phyloP scores from a whole-genome alignment of 768 basidiomycete species.

The Lepiota subincarnata region DNA sequence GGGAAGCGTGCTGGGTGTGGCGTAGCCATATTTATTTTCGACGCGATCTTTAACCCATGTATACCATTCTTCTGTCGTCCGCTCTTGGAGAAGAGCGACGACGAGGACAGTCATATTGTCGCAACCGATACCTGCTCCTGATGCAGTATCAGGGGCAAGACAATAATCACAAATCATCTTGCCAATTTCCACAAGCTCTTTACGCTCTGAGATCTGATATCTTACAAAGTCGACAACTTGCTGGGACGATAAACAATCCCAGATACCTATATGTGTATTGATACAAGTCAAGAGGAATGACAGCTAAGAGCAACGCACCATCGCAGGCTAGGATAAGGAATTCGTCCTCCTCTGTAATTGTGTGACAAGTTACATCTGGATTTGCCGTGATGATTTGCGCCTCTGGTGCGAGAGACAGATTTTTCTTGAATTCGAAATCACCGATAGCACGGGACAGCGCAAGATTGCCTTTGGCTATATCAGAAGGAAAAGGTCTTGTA shows the following conservation, averaged over 20 bases:
- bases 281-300: neutral
- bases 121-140: slow-evolving; percentile 90
- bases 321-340: slow-evolving; percentile 97
- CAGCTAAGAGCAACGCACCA: slow-evolving; percentile 42
- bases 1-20: slow-evolving; percentile 72
- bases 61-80: slow-evolving; percentile 91
- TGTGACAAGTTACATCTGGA: slow-evolving; percentile 84
- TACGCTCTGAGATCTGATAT: slow-evolving; percentile 73
- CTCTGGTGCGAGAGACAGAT: slow-evolving; percentile 74
- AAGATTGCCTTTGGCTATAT: slow-evolving; percentile 68
- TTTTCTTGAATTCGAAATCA: slow-evolving; percentile 99
- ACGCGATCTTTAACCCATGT: slow-evolving; percentile 84
- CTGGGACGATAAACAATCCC: slow-evolving; percentile 95
- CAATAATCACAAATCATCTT: slow-evolving; percentile 91
- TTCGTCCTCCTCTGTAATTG: slow-evolving; percentile 86
- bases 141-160: slow-evolving; percentile 88
- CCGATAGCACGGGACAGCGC: slow-evolving; percentile 93
- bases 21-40: slow-evolving; percentile 66
- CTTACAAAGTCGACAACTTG: slow-evolving; percentile 89
- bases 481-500: neutral
- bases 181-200: slow-evolving; percentile 76
- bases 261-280: slow-evolving; percentile 69
- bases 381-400: slow-evolving; percentile 93
- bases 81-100: slow-evolving; percentile 81
- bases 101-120: slow-evolving; percentile 99